Evolutionary conservation across 2,329 filamentous ascomycete species (phyloP).

Genomic region (Moelleriella libera): DNA sequence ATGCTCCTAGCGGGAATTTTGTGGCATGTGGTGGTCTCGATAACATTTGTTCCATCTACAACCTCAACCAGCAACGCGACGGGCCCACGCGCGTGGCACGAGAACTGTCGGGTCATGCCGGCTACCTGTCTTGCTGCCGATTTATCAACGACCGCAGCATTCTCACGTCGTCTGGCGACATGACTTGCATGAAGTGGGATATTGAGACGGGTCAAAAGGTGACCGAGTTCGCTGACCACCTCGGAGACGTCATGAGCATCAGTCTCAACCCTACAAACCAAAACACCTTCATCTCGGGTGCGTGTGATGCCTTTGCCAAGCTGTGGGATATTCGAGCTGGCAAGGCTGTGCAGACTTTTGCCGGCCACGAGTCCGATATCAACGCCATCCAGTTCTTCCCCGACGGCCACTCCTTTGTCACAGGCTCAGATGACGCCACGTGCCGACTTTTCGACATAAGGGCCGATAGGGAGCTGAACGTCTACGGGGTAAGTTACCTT

Average conservation of each 20-base stretch:
- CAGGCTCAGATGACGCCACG: constrained; percentile 92
- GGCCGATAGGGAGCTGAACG: constrained; percentile 67
- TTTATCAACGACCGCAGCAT: constrained; percentile 99
- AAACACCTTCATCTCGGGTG: constrained; percentile 98
- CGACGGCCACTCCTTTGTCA: constrained; percentile 95
- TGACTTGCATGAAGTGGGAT: constrained; percentile 99
- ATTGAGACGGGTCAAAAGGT: constrained; percentile 96
- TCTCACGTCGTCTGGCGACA: constrained; percentile 93
- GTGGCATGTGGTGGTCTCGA: constrained; percentile 97
- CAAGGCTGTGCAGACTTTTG: constrained; percentile 97
- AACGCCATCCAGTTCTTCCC: constrained; percentile 99
- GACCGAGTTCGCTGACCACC: constrained; percentile 94
- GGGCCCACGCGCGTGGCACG: constrained; percentile 93
- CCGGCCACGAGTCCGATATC: constrained; percentile 96
- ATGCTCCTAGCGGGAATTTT: constrained; percentile 95
- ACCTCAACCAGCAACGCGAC: constrained; percentile 84
- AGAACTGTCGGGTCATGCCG: constrained; percentile 91
- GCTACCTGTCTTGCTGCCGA: constrained; percentile 94
- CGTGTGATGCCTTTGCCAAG: constrained; percentile 96
- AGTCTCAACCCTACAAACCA: constrained; percentile 98
- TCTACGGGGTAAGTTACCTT: constrained; percentile 44
- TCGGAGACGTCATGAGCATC: constrained; percentile 99
- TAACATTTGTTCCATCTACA: constrained; percentile 99
- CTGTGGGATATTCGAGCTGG: constrained; percentile 97
- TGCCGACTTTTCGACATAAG: constrained; percentile 97